A percentile compares a stretch with the other conserved stretches of the same genome.
phyloP scores from a whole-genome alignment of 305 asterid genomes.

The Fraxinus sp. region DNA sequence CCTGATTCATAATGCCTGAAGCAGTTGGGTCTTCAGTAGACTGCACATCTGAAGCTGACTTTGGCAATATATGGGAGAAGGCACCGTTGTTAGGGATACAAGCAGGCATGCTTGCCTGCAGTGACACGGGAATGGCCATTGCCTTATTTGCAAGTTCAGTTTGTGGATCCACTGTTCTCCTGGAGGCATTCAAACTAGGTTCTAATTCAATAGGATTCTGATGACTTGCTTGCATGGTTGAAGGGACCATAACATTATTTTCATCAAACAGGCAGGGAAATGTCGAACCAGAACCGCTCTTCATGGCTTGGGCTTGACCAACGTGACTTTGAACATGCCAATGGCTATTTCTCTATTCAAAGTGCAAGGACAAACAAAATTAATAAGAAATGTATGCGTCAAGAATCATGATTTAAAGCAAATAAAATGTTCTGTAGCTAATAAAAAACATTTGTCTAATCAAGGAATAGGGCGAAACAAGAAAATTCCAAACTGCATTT shows the following conservation, averaged over 20 bases:
- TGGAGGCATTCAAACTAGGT: slow-evolving; percentile 43
- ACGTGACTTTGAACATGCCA: slow-evolving; percentile 66
- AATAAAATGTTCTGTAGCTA: background rate
- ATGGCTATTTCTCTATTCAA: slow-evolving; percentile 77
- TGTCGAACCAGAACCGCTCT: slow-evolving; percentile 49
- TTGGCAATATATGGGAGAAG: slow-evolving; percentile 48
- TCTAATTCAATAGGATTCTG: slow-evolving; percentile 59
- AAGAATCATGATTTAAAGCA: background rate
- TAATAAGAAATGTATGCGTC: slow-evolving; percentile 15
- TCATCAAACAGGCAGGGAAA: slow-evolving; percentile 62
- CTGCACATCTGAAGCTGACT: slow-evolving; percentile 52
- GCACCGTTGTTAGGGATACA: slow-evolving; percentile 43
- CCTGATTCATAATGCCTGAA: slow-evolving; percentile 44
- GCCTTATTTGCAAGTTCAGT: slow-evolving; percentile 46
- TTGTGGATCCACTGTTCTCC: slow-evolving; percentile 54
- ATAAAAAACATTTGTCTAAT: background rate
- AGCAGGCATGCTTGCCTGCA: slow-evolving; percentile 40
- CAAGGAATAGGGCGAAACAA: background rate
- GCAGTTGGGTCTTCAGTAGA: slow-evolving; percentile 46
- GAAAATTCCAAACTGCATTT: background rate
- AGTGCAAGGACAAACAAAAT: slow-evolving; percentile 12
- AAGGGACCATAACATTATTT: slow-evolving; percentile 39
- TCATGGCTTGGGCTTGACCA: slow-evolving; percentile 52
- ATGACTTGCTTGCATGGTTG: slow-evolving; percentile 45
- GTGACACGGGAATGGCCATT: slow-evolving; percentile 47